Evolutionary conservation across 2,329 filamentous ascomycete species (phyloP), one percentile per base, ranked within the genome.

Genomic region (Rhinocladiella similis): DNA sequence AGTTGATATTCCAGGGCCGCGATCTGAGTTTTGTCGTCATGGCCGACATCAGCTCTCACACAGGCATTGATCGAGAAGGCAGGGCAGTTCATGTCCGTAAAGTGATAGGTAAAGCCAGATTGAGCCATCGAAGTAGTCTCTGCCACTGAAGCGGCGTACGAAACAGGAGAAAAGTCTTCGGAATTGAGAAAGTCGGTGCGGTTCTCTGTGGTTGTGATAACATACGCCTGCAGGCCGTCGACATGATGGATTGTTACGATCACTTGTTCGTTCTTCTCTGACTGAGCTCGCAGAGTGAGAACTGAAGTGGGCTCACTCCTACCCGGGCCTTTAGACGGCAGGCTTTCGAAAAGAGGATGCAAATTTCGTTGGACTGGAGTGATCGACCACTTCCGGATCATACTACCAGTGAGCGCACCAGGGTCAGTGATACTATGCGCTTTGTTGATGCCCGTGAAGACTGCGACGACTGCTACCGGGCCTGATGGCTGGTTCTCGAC

Each of bases 371-470:
- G 74, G 47, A 83, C 80, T 29, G 89, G 84, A 29, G 82, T 79
- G 9, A 93, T 70, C 64, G 94, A 87, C 93, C 93, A 97, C 60
- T 88, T 83, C 61, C 91, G 86, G 60, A 97, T 79, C 39, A 92
- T 82, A 63, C 87, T 96, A 64, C 88, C 84, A 0, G 83, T 77
- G 29, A 86, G 83, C 62, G 86, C 84, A 41, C 81, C 80, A 51
- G 82, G 85, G 27, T 86, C 79, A 27, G 80, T 79, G 51, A 74
- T 74, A 50, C 73, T 74, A 62, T 76, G 78, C 53, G 77, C 75
- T 61, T 73, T 72, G 53, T 79, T 80, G 50, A 81, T 72, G 66
- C 81, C 82, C 9, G 88, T 88, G 58, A 91, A 90, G 27, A 92
- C 81, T 0, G 88, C 86, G 33, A 96, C 70, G 18, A 97, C 79